Evolutionary conservation across 768 basidiomycete species (phyloP).

Genomic region (Mycena capillaripes): DNA sequence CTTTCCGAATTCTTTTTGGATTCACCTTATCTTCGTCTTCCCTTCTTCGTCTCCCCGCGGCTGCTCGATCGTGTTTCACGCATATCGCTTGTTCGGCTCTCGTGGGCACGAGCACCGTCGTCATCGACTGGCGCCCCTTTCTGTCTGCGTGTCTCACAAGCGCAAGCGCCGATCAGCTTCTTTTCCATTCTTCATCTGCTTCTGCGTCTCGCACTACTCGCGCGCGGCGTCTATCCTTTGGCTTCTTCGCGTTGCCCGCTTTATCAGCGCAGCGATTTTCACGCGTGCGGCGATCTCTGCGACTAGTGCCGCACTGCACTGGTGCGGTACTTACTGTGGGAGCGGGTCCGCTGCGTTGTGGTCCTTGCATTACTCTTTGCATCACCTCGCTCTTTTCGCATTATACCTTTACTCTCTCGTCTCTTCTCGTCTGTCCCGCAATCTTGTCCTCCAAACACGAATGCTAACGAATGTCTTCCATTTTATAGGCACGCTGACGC

Average conservation of each 20-base stretch:
- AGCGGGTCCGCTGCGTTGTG: background rate
- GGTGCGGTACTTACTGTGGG: background rate
- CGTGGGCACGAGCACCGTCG: background rate
- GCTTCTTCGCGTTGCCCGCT: no score
- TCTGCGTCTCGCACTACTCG: background rate
- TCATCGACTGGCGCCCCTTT: background rate
- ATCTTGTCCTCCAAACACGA: no score
- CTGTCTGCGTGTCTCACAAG: background rate
- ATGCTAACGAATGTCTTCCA: no score
- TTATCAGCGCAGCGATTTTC: no score
- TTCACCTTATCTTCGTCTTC: background rate
- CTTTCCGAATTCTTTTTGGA: no score
- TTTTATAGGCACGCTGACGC: slow-evolving; percentile 69
- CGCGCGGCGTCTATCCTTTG: no score
- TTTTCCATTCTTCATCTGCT: background rate
- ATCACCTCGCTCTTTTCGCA: no score
- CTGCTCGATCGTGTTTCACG: background rate
- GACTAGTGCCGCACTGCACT: background rate
- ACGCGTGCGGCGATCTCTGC: no score
- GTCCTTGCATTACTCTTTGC: background rate
- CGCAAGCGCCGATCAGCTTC: background rate
- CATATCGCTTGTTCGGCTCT: no score
- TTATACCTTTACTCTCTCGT: background rate
- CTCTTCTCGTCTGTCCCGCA: no score
- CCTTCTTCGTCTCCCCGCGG: background rate